Conservation (phyloP, 148 eudicot genomes). For the Camellia lanceoleosa region DNA sequence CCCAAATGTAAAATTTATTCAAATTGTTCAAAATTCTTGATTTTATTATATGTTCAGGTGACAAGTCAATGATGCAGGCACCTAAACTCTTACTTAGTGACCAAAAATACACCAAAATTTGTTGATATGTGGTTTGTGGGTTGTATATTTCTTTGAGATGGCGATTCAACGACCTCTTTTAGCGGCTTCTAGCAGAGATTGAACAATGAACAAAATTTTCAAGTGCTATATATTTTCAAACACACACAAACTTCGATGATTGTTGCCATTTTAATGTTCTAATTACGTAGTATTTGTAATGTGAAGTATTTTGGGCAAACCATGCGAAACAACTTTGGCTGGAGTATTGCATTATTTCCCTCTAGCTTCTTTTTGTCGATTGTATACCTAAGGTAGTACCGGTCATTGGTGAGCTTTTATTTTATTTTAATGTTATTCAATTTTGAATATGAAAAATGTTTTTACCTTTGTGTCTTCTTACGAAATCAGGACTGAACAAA, state of each 20-base stretch:
- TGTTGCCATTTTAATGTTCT: not conserved
- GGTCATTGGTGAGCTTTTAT: too few relatives aligned
- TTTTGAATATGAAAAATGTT: too few relatives aligned
- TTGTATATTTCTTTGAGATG: not conserved
- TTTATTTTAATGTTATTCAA: too few relatives aligned
- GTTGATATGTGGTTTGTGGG: constrained; percentile 5
- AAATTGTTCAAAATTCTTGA: not conserved
- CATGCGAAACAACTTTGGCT: not conserved
- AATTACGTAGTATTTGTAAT: not conserved
- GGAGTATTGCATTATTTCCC: too few relatives aligned
- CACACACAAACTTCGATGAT: not conserved
- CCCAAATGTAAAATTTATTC: not conserved
- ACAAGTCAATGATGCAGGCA: not conserved
- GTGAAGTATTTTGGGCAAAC: not conserved
- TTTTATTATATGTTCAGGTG: not conserved
- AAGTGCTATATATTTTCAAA: not conserved
- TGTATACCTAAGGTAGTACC: too few relatives aligned
- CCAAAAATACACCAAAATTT: not conserved
- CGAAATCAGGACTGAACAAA: too few relatives aligned
- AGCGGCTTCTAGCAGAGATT: not conserved
- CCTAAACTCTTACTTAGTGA: not conserved
- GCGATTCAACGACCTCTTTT: not conserved
- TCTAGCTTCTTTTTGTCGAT: too few relatives aligned
- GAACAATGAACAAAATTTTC: not conserved
- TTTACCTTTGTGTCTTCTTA: too few relatives aligned